Evolutionary conservation across 2,329 filamentous ascomycete species (phyloP), one percentile per base, ranked within the genome.

Genomic region (Phialemoniopsis sp.): DNA sequence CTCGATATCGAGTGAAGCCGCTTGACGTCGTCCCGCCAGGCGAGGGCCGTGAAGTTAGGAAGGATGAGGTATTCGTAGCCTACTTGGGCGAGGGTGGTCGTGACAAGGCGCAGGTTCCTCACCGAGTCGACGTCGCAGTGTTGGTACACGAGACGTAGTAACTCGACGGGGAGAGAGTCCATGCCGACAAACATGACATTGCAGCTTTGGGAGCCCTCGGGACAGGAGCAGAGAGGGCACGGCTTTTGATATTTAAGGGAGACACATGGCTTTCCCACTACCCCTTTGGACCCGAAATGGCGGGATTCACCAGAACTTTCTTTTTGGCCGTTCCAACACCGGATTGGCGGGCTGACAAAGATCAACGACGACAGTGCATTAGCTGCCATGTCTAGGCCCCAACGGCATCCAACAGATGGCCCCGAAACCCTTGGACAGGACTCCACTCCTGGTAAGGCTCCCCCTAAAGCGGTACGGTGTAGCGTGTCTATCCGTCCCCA

Each of bases 11-110:
- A 56, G 40, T 66, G 59, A 15, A 76, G 58, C 13, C 67, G 61
- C 33, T 59, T 55, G 32, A 69, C 59, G 46, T 74, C 70, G 48
- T 68, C 58, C 38, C 64, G 61, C 63, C 67, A 72, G 37, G 62
- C 62, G 34, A 71, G 52, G 14, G 62, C 60, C 17, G 54, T 58
- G 50, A 76, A 72, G 38, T 55, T 46, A 3, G 63, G 47, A n/a
- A 56, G 50, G 18, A 72, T 47, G 41, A 73, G 53, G 41, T 62
- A 68, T 17, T 67, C 62, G 43, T 65, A 65, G 39, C 67, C 67
- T 3, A 69, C 53, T 21, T 63, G 58, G 30, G 67, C 67, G 29
- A 66, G 51, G 18, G 53, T 57, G 13, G 50, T 55, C 29, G 58
- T 64, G 36, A 55, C 54, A 21, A 66, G 62, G 12, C 72, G 65